These are phyloP conservation scores for Hirschioporus abietinus DNA, from an alignment of 768 basidiomycete species.

Conservation along the genomic window DNA sequence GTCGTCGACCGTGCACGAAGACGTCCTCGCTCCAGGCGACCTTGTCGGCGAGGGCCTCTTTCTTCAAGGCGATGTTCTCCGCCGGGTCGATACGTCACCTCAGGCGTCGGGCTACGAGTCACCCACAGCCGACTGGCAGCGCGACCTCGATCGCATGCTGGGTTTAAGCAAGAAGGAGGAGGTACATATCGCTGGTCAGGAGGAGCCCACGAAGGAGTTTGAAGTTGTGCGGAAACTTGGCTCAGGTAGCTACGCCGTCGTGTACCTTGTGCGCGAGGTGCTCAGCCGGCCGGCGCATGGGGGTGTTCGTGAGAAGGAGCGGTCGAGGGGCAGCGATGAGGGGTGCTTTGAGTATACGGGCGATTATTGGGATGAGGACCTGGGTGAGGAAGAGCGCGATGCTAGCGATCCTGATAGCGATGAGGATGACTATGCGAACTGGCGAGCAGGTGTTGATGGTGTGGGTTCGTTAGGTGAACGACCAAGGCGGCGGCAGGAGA, in stretches of 20 bases:
- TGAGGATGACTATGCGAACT: background rate
- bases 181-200: constrained; percentile 3
- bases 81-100: constrained; percentile 41
- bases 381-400: background rate
- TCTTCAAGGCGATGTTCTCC: constrained; percentile 63
- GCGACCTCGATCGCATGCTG: constrained; percentile 25
- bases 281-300: constrained; percentile 25
- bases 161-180: background rate
- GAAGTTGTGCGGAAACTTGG: constrained; percentile 85
- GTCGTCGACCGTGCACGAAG: constrained; percentile 39
- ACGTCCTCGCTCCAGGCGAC: constrained; percentile 71
- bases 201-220: constrained; percentile 60
- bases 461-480: constrained; percentile 19
- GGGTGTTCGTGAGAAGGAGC: background rate
- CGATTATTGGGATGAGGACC: background rate
- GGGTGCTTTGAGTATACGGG: background rate
- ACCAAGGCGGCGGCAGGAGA: constrained; percentile 47
- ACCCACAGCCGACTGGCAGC: constrained; percentile 21
- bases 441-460: background rate
- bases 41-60: constrained; percentile 60
- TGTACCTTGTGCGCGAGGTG: constrained; percentile 85
- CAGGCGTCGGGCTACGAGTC: background rate
- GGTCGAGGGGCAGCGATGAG: constrained; percentile 2
- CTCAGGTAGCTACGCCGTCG: constrained; percentile 88
- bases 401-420: background rate